Evolutionary conservation across 2,329 filamentous ascomycete genomes (phyloP).

Genomic region (Sporothrix curviconia): DNA sequence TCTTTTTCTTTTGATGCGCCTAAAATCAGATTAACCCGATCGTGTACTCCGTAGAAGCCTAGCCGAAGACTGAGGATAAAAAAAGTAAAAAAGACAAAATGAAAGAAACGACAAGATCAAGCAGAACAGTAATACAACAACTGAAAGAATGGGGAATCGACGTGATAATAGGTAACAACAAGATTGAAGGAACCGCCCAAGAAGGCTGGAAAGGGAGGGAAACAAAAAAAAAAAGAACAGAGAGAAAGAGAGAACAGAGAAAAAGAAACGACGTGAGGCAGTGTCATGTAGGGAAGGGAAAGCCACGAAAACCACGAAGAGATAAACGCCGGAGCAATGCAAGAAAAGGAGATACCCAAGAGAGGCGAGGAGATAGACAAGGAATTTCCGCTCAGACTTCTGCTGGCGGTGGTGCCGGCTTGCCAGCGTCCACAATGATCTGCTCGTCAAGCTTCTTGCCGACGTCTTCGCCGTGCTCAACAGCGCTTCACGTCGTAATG

Average conservation of each 20-base stretch:
- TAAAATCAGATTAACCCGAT: background rate
- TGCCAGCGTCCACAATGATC: conserved; percentile 59
- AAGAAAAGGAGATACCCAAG: background rate
- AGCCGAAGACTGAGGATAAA: too few species aligned
- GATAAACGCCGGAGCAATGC: conserved; percentile 16
- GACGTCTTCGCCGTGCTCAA: conserved; percentile 58
- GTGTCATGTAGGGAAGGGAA: background rate
- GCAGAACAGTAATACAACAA: background rate
- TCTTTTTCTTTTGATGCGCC: background rate
- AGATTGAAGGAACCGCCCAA: background rate
- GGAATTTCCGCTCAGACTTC: conserved; percentile 16
- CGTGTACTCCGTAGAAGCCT: too few species aligned
- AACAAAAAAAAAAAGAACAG: background rate
- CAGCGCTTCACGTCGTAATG: conserved; percentile 85
- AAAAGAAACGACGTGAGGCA: background rate
- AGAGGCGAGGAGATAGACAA: background rate
- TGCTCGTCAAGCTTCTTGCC: conserved; percentile 51
- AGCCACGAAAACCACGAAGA: background rate
- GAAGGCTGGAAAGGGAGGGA: background rate
- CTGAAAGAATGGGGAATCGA: background rate
- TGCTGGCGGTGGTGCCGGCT: conserved; percentile 31
- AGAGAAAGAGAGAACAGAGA: background rate
- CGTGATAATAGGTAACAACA: background rate
- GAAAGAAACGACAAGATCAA: background rate
- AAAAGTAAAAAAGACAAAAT: background rate